phyloP scores from a whole-genome alignment of 129 eudicot species.

The Centrapalus pauciflorus region DNA sequence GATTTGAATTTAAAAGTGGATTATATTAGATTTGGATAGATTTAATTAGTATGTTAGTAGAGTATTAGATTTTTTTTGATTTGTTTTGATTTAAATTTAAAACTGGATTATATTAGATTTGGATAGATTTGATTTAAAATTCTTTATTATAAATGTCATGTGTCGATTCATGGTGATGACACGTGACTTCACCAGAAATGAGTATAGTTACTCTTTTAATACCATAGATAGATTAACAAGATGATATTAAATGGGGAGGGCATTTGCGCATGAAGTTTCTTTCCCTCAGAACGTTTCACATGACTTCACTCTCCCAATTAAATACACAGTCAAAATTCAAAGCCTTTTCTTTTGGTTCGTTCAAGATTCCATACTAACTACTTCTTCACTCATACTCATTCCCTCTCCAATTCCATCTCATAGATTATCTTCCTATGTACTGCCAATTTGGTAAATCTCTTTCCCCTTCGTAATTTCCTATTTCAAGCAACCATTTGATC shows the following conservation, averaged over 20 bases:
- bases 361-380: constrained; percentile 18
- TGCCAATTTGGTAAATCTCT: neutral
- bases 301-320: constrained; percentile 6
- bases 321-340: constrained; percentile 14
- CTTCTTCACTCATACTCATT: neutral
- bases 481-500: neutral
- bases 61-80: too few relatives aligned
- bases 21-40: too few relatives aligned
- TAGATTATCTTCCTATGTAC: neutral
- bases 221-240: neutral
- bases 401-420: neutral
- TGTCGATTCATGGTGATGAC: too few relatives aligned
- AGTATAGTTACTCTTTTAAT: neutral
- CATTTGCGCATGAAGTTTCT: neutral
- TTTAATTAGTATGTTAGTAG: too few relatives aligned
- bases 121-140: too few relatives aligned
- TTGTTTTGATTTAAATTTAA: too few relatives aligned
- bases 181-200: neutral
- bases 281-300: constrained; percentile 1
- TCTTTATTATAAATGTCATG: too few relatives aligned
- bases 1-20: too few relatives aligned
- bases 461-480: neutral
- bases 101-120: too few relatives aligned
- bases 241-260: too few relatives aligned
- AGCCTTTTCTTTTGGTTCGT: constrained; percentile 1